Percentiles rank a stretch among this genome's conserved stretches.
phyloP scores from a whole-genome alignment of 2,329 filamentous ascomycete species.

The Fusarium sp. region DNA sequence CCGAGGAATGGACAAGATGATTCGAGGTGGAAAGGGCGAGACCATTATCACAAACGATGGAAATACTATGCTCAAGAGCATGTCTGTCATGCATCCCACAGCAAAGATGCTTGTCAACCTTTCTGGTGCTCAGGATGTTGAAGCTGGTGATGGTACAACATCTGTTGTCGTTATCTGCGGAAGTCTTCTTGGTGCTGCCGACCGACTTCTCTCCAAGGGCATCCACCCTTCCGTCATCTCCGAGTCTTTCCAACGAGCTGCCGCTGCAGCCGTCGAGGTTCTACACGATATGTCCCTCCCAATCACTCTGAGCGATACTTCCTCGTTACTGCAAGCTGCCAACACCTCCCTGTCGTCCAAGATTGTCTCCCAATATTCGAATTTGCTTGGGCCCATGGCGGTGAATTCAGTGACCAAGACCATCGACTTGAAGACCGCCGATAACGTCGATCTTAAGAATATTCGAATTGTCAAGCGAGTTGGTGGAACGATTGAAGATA shows the following conservation, averaged over 20 bases:
- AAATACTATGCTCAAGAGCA: conserved; percentile 98
- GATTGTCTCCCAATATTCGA: conserved; percentile 97
- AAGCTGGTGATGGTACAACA: conserved; percentile 97
- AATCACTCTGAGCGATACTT: conserved; percentile 87
- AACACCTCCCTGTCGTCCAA: conserved; percentile 98
- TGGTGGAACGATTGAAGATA: conserved; percentile 97
- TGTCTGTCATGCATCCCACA: conserved; percentile 99
- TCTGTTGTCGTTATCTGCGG: conserved; percentile 98
- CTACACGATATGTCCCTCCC: conserved; percentile 97
- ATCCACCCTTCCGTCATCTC: conserved; percentile 99
- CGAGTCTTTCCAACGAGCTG: conserved; percentile 95
- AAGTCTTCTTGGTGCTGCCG: conserved; percentile 91
- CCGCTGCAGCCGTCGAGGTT: conserved; percentile 86
- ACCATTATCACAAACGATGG: conserved; percentile 99
- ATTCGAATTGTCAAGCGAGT: conserved; percentile 98
- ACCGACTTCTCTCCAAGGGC: conserved; percentile 89
- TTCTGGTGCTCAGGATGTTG: conserved; percentile 96
- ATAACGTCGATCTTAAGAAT: conserved; percentile 96
- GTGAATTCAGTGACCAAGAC: conserved; percentile 96
- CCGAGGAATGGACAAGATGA: conserved; percentile 99
- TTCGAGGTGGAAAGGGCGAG: conserved; percentile 94
- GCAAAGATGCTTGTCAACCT: conserved; percentile 99
- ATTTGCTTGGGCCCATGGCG: conserved; percentile 95
- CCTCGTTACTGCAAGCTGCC: conserved; percentile 93
- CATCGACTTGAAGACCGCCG: conserved; percentile 93